These are phyloP conservation scores for Cercospora zeae-maydis DNA, from an alignment of 2,329 filamentous ascomycete genomes.

Conservation along the genomic window DNA sequence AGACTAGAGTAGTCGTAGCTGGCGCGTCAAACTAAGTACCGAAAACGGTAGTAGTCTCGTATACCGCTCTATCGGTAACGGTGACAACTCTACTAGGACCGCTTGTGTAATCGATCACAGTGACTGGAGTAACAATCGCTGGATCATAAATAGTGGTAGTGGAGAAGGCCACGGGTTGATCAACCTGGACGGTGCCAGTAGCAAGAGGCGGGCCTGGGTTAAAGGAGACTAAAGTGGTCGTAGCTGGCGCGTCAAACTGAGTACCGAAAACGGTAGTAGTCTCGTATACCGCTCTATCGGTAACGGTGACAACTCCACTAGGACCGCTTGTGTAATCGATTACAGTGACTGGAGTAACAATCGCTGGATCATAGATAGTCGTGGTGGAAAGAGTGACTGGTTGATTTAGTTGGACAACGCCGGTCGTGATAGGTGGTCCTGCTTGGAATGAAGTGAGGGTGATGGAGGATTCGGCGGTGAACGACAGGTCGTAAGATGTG, in stretches of 20 bases:
- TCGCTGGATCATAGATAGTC: neutral
- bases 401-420: neutral
- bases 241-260: neutral
- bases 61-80: neutral
- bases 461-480: neutral
- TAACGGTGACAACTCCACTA: too few species aligned
- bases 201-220: neutral
- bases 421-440: neutral
- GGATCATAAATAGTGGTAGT: neutral
- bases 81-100: neutral
- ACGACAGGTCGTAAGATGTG: neutral
- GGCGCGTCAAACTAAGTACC: neutral
- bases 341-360: neutral
- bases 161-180: neutral
- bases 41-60: neutral
- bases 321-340: neutral
- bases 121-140: neutral
- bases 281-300: too few species aligned
- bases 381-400: neutral
- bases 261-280: neutral
- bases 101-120: neutral
- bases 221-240: neutral
- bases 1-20: neutral
- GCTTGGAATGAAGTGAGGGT: neutral
- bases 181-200: neutral